These are phyloP conservation scores for Cyberlindnera misumaiensis DNA, from an alignment of 805 yeast species.

Conservation along the genomic window DNA sequence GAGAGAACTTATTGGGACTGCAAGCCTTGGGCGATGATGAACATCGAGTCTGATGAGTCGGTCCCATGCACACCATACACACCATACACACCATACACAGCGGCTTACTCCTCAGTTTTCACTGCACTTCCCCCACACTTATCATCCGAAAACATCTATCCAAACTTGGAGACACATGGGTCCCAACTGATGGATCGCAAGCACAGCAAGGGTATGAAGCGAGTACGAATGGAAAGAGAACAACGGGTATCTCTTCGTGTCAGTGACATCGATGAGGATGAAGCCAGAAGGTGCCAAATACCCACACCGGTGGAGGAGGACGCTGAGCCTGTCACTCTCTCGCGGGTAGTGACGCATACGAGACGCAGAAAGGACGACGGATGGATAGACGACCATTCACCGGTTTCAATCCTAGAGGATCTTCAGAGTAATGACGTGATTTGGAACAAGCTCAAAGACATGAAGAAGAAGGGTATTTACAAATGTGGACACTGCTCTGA, in stretches of 20 bases:
- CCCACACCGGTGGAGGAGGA: too few relatives aligned
- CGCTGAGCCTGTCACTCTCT: too few relatives aligned
- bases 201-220: too few relatives aligned
- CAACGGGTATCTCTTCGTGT: not conserved
- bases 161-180: not conserved
- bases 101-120: not conserved
- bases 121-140: constrained; percentile 1
- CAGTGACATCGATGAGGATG: not conserved
- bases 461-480: constrained; percentile 36
- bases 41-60: not conserved
- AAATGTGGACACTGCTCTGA: constrained; percentile 42
- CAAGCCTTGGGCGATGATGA: not conserved
- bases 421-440: constrained; percentile 18
- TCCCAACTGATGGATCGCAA: too few relatives aligned
- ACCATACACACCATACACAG: not conserved
- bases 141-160: not conserved
- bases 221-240: too few relatives aligned
- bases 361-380: too few relatives aligned
- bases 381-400: too few relatives aligned
- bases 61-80: not conserved
- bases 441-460: constrained; percentile 25
- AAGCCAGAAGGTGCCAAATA: not conserved
- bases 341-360: too few relatives aligned
- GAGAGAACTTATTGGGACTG: not conserved
- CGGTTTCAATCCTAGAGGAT: too few relatives aligned